Base-by-base conservation (phyloP, 2,329 filamentous ascomycete species). In the Pezicula rhizophila region DNA sequence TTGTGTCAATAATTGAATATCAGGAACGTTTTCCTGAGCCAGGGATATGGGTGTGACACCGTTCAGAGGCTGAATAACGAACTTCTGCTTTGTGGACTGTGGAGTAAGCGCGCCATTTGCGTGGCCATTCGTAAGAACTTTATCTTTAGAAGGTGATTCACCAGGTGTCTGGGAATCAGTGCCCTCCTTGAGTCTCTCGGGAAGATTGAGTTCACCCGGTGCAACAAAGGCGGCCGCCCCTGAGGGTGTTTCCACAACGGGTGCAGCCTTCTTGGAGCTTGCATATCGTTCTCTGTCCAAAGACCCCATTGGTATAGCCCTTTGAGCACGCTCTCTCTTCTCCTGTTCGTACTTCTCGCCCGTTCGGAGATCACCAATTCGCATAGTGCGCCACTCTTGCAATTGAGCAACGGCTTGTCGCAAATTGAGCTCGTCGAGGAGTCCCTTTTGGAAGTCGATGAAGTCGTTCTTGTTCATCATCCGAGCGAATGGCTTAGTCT, bases 401-500 rank as follows among this genome's bases (percentile, higher is more conserved):
- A 99, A 74, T 65, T 97, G 92, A 0, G 78, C 57, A 51, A 99
- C 96, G 34, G 93, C 93, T 62, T 95, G 84, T 2, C 93, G 83
- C 15, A 99, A 73, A 57, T 96, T 95, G 55, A 93, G 81, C 68
- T 99, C 93, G 60, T 95, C 91, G 42, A 95, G 79, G 1, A 99
- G 72, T 2, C 90, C 91, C 52, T 89, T 84, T 57, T 85, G 87
- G 57, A 97, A 84, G 10, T 84, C 80, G 54, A 95, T 87, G 61
- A 95, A 97, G 66, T 99, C 93, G 42, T 85, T 77, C 59, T 86
- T 85, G 60, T 92, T 95, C 92, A 97, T 96, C 80, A 97, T 95
- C 38, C 92, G 82, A 2, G 90, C 92, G 61, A 96, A 96, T 0
- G 93, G 93, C 61, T 99, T 99, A 5, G 90, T 87, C 65, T 95